phyloP scores from a whole-genome alignment of 257 asterid species.

The Scutellaria minor region DNA sequence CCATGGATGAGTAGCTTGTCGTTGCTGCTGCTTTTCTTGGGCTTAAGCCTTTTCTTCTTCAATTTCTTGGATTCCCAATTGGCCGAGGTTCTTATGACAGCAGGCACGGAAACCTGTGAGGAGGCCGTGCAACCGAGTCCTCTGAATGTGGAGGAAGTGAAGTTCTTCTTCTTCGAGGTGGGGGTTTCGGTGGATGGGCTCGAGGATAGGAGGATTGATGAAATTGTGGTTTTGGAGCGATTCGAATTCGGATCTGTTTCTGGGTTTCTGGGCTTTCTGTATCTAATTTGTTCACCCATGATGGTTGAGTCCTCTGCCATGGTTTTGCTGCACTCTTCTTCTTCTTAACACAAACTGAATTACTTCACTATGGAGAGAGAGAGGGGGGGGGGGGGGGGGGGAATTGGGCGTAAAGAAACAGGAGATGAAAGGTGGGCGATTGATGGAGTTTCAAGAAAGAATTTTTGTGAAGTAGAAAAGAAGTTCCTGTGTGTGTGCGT shows the following conservation, averaged over 20 bases:
- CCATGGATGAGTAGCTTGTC: slow-evolving; percentile 20
- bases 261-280: slow-evolving; percentile 62
- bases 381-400: slow-evolving; percentile 26
- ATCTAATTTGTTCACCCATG: slow-evolving; percentile 49
- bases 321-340: not conserved
- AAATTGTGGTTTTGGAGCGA: slow-evolving; percentile 72
- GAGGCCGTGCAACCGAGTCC: slow-evolving; percentile 92
- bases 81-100: slow-evolving; percentile 78
- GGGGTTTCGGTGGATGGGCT: slow-evolving; percentile 30
- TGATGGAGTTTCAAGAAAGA: slow-evolving; percentile 40
- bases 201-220: slow-evolving; percentile 59
- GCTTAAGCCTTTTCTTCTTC: slow-evolving; percentile 53
- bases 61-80: slow-evolving; percentile 81
- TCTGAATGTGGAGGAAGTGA: slow-evolving; percentile 68
- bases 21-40: slow-evolving; percentile 41
- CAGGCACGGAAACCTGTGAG: slow-evolving; percentile 90
- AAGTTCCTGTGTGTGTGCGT: slow-evolving; percentile 14
- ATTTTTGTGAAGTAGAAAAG: slow-evolving; percentile 29
- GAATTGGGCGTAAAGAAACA: not conserved
- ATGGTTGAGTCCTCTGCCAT: slow-evolving; percentile 50
- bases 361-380: not conserved
- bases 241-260: slow-evolving; percentile 61
- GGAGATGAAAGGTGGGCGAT: slow-evolving; percentile 28
- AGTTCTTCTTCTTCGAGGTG: slow-evolving; percentile 67
- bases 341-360: not conserved